A percentile compares a stretch with the other conserved stretches of the same genome.
These are phyloP conservation scores for Eragrostis tef DNA, from an alignment of 202 grass and related monocot genomes.

Conservation along the genomic window DNA sequence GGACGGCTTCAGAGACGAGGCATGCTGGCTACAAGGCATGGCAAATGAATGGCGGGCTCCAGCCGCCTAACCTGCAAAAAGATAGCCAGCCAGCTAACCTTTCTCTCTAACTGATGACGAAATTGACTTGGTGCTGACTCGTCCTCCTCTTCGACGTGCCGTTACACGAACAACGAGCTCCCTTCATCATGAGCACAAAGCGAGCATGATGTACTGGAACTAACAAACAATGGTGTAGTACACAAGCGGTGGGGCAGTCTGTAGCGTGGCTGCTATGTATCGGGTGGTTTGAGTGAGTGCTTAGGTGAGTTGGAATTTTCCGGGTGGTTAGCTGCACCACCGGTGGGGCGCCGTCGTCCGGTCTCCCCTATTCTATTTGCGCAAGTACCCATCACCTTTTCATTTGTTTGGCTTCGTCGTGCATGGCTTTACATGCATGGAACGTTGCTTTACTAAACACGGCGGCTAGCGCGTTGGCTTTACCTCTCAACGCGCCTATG, in stretches of 20 bases:
- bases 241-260: too few relatives aligned
- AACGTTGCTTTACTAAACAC: too few relatives aligned
- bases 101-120: too few relatives aligned
- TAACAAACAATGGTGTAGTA: neutral
- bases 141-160: neutral
- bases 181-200: neutral
- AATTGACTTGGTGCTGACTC: neutral
- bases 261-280: too few relatives aligned
- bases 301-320: constrained; percentile 27
- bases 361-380: neutral
- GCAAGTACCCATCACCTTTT: neutral
- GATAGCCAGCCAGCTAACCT: neutral
- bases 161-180: neutral
- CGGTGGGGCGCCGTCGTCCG: neutral
- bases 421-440: constrained; percentile 9
- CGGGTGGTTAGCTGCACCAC: constrained; percentile 10
- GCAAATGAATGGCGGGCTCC: neutral
- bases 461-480: too few relatives aligned
- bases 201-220: neutral
- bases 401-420: neutral
- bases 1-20: too few relatives aligned
- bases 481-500: too few relatives aligned
- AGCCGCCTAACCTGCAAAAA: neutral
- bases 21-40: too few relatives aligned
- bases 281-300: neutral